A percentile compares a stretch with the other conserved stretches of the same genome.
Evolutionary conservation across 768 basidiomycete genomes (phyloP).

Genomic region (Agrocybe pediades): DNA sequence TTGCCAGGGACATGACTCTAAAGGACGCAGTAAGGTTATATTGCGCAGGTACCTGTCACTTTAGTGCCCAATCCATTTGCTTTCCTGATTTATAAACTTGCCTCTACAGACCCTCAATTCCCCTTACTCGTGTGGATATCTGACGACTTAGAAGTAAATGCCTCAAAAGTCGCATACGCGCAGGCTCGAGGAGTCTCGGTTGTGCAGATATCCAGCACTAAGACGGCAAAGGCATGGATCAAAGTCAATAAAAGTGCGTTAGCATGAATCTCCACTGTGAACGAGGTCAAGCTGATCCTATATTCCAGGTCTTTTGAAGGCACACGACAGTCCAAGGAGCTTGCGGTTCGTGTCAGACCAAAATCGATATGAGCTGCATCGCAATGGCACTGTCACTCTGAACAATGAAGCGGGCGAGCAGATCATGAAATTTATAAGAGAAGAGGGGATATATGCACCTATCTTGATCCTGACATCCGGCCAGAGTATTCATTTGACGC

Average conservation of each 20-base stretch:
- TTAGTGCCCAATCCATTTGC: background rate
- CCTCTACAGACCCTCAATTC: constrained; percentile 5
- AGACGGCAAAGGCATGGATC: constrained; percentile 26
- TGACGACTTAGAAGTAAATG: constrained; percentile 19
- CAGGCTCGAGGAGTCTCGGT: constrained; percentile 18
- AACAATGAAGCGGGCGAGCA: constrained; percentile 12
- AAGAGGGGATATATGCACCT: constrained; percentile 9
- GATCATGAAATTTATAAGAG: constrained; percentile 12
- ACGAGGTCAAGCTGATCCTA: background rate
- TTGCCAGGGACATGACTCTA: constrained; percentile 21
- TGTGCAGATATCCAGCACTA: constrained; percentile 21
- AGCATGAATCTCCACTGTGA: background rate
- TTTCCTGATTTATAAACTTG: too few relatives aligned
- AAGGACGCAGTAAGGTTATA: constrained; percentile 20
- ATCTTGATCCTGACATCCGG: constrained; percentile 9
- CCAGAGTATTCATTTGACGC: constrained; percentile 2
- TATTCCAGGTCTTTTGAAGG: background rate
- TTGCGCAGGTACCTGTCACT: constrained; percentile 11
- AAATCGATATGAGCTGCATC: constrained; percentile 3
- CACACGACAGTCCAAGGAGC: constrained; percentile 1
- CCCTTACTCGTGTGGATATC: constrained; percentile 30
- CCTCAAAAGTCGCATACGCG: constrained; percentile 18
- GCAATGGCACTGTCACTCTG: background rate
- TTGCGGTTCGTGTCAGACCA: constrained; percentile 16
- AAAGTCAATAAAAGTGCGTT: constrained; percentile 23